These are phyloP conservation scores for Fusarium sp. DNA, from an alignment of 2,329 filamentous ascomycete genomes.

Conservation along the genomic window DNA sequence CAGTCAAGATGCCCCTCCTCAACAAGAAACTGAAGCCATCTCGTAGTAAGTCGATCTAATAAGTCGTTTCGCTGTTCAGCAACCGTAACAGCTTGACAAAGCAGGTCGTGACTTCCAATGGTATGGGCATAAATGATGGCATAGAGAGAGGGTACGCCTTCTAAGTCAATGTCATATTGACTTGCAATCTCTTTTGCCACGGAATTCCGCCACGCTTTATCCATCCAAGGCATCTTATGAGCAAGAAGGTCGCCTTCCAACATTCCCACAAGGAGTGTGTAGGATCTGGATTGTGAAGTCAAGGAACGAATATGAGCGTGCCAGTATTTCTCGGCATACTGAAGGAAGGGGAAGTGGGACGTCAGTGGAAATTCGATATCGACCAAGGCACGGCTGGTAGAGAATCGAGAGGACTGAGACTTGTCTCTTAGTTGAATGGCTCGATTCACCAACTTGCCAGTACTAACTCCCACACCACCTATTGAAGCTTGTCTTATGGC, in stretches of 20 bases:
- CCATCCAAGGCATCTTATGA: not conserved
- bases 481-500: not conserved
- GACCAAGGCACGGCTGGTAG: not conserved
- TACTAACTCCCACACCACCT: not conserved
- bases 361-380: not conserved
- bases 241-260: not conserved
- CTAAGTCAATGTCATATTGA: too few relatives aligned
- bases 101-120: not conserved
- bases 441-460: not conserved
- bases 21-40: not conserved
- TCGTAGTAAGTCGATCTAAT: not conserved
- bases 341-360: not conserved
- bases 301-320: not conserved
- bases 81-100: not conserved
- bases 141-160: too few relatives aligned
- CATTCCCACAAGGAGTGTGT: not conserved
- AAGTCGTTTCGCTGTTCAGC: not conserved
- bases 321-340: not conserved
- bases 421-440: not conserved
- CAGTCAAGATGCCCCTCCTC: not conserved
- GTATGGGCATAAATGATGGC: not conserved
- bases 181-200: accelerated
- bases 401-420: not conserved
- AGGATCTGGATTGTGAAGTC: not conserved
- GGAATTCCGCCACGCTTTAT: not conserved